Conservation (phyloP, 1,284 basidiomycete species). For the Cryptococcus sp. region DNA sequence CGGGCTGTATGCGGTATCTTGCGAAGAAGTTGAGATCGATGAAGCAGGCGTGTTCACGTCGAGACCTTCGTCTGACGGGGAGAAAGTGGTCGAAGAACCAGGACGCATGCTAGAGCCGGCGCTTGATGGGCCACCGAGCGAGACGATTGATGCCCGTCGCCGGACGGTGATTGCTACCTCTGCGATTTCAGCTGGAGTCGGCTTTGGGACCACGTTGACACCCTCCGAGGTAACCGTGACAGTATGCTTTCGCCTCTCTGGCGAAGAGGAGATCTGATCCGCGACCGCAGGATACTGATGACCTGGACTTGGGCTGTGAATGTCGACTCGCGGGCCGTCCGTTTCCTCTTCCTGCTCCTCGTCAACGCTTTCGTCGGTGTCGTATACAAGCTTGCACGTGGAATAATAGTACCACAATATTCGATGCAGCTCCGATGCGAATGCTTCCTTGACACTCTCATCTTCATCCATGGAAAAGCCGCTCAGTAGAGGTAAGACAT, state of each 20-base stretch:
- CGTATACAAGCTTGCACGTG: slow-evolving; percentile 52
- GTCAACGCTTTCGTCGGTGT: slow-evolving; percentile 1
- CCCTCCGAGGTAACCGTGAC: slow-evolving; percentile 45
- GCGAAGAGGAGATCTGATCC: neutral
- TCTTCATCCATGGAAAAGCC: slow-evolving; percentile 88
- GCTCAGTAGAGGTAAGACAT: slow-evolving; percentile 86
- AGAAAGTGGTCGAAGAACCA: slow-evolving; percentile 6
- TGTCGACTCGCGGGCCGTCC: slow-evolving; percentile 8
- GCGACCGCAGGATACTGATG: neutral
- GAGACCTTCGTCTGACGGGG: neutral
- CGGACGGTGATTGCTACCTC: slow-evolving; percentile 7
- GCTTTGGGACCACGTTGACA: slow-evolving; percentile 30
- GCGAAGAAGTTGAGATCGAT: slow-evolving; percentile 18
- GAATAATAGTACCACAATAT: slow-evolving; percentile 96
- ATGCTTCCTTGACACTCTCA: slow-evolving; percentile 86
- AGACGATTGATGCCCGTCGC: slow-evolving; percentile 14
- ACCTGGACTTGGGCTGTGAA: slow-evolving; percentile 2
- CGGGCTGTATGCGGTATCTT: slow-evolving; percentile 27
- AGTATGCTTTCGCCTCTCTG: slow-evolving; percentile 8
- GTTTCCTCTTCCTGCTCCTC: slow-evolving; percentile 16
- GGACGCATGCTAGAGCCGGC: slow-evolving; percentile 20
- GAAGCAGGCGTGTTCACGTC: slow-evolving; percentile 25
- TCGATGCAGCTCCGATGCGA: slow-evolving; percentile 76
- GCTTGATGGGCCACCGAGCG: slow-evolving; percentile 17
- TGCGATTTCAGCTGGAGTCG: slow-evolving; percentile 23